A percentile compares a stretch with the other conserved stretches of the same genome.
These are phyloP conservation scores for Helotiales sp. DNA, from an alignment of 2,329 filamentous ascomycete genomes.

Conservation along the genomic window DNA sequence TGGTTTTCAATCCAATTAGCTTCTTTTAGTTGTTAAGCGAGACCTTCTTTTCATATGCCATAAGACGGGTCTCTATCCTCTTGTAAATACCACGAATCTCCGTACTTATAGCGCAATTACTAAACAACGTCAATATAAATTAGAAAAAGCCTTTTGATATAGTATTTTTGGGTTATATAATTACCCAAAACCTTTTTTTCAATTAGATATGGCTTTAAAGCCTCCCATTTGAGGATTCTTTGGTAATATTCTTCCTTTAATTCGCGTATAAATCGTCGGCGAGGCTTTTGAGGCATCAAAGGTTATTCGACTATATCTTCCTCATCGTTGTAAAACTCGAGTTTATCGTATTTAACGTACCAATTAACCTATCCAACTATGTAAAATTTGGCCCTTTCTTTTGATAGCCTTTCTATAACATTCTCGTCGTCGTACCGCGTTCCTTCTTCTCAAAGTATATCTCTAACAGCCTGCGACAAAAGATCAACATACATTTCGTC, in stretches of 20 bases:
- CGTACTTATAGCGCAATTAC: no score
- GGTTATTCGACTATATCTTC: conserved; percentile 14
- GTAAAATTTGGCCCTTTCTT: conserved; percentile 20
- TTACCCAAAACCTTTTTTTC: conserved; percentile 21
- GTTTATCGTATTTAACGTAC: conserved; percentile 24
- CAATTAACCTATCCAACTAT: conserved; percentile 21
- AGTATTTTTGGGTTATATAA: conserved; percentile 27
- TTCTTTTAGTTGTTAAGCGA: conserved; percentile 20
- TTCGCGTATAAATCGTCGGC: not conserved
- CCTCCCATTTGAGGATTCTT: conserved; percentile 21
- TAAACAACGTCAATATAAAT: conserved; percentile 19
- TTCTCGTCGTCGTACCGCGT: conserved; percentile 20
- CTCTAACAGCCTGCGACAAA: conserved; percentile 8
- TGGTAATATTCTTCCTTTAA: conserved; percentile 16
- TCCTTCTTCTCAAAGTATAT: conserved; percentile 20
- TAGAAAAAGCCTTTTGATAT: conserved; percentile 20
- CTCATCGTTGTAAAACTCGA: no score
- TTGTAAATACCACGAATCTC: conserved; percentile 25
- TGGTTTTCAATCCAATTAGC: conserved; percentile 12
- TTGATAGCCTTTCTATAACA: conserved; percentile 18
- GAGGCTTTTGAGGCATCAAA: conserved; percentile 20
- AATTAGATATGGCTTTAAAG: conserved; percentile 13
- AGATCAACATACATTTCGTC: conserved; percentile 27
- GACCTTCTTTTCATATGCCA: conserved; percentile 22
- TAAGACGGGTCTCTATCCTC: conserved; percentile 22